A percentile compares a stretch with the other conserved stretches of the same genome.
phyloP scores from a whole-genome alignment of 345 rosid species.

The Pugionium dolabratum region DNA sequence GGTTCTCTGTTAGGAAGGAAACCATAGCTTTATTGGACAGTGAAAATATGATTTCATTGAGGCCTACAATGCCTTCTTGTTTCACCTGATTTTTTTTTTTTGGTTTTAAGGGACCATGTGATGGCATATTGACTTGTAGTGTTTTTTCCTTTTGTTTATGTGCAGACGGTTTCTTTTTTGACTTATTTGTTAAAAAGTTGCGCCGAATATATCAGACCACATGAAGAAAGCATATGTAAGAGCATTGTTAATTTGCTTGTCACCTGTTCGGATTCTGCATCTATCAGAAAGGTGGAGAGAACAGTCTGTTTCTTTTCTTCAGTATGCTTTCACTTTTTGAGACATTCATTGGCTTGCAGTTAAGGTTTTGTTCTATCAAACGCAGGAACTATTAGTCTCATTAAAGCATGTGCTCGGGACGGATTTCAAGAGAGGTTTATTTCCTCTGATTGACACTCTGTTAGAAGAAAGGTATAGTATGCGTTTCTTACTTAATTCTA shows the following conservation, averaged over 20 bases:
- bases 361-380: constrained; percentile 31
- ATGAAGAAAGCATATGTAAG: constrained; percentile 93
- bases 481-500: constrained; percentile 10
- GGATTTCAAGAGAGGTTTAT: constrained; percentile 96
- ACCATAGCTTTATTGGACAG: constrained; percentile 7
- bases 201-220: constrained; percentile 92
- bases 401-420: constrained; percentile 96
- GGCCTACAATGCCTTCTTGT: constrained; percentile 21
- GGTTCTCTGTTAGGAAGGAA: constrained; percentile 14
- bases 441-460: constrained; percentile 90
- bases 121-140: constrained; percentile 24
- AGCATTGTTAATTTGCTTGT: constrained; percentile 98
- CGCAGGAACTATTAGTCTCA: constrained; percentile 93
- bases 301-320: constrained; percentile 19
- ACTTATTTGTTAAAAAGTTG: constrained; percentile 94
- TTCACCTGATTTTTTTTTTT: constrained; percentile 8
- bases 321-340: constrained; percentile 14
- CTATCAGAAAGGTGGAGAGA: constrained; percentile 80
- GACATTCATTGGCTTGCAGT: constrained; percentile 16
- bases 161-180: constrained; percentile 97
- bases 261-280: constrained; percentile 94
- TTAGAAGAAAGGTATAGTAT: constrained; percentile 84
- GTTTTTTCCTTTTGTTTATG: constrained; percentile 31
- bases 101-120: constrained; percentile 1
- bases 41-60: neutral